Evolutionary conservation across 306 rosid genomes (phyloP), one percentile per base, ranked within the genome.

Genomic region (Pueraria montana): DNA sequence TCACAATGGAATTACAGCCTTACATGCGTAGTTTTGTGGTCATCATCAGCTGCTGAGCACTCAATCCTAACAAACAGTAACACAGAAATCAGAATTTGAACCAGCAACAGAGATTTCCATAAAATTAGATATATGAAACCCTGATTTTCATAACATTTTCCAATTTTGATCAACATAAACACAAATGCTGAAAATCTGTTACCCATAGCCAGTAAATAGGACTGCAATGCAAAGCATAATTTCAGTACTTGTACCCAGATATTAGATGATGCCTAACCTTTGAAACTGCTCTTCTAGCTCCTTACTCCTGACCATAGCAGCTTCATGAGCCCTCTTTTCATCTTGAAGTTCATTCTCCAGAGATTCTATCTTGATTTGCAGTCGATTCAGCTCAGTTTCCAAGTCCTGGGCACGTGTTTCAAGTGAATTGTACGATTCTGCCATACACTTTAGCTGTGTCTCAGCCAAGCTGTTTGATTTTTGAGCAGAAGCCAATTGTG

Each of bases 371-470:
- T 88, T 92, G 56, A 72, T 85, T 36, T 76, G 89, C 55, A 94
- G 85, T 71, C 80, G 89, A 77, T 89, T 91, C 85, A 90, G 24
- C 77, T 96, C 95, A 53, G 90, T 88, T 88, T 92, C 95, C 36
- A 94, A 86, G 82, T 90, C 98, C 17, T 85, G 87, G 30, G 97
- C 85, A 32, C 94, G 94, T 34, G 87, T 84, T 87, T 96, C 99
- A 71, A 96, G 97, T 74, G 97, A 91, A 70, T 96, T 87, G 85
- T 96, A 96, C 0, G 99, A 96, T 81, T 96, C 98, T 73, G 97
- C 98, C 99, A 96, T 94, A 74, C 99, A 96, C 86, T 92, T 96
- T 59, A 96, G 91, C 92, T 96, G 99, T 1, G 99, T 96, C 87
- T 96, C 99, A 49, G 94, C 84, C 79, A 96, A 84, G 88, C 97